Evolutionary conservation across 345 rosid genomes (phyloP), one percentile per base, ranked within the genome.

Genomic region (Arabidopsis suecica): DNA sequence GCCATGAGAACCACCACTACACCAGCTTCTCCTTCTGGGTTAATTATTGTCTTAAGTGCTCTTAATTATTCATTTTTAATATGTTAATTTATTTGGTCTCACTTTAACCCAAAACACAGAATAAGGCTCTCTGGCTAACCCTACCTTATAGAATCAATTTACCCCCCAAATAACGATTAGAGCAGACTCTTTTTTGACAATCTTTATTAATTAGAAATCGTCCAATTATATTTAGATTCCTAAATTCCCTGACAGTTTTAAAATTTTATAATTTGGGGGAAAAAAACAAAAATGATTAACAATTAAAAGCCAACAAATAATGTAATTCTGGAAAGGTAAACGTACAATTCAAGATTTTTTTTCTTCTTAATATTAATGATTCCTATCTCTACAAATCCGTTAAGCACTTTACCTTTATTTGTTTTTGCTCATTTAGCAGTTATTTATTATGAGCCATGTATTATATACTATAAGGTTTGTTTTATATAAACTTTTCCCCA

Each of bases 31-130:
- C 20, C 71, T 70, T 70, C 71, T 63, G 54, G 54, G 45, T 70
- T 77, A 53, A 70, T 55, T 63, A 51, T 61, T 56, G 57, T 62
- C 69, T 69, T 61, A 70, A 77, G 72, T 65, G 72, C 54, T 65
- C 54, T 65, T 71, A 47, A 71, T 32, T 71, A 57, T 71, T 63
- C 76, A 70, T 70, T 77, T 70, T 77, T n/a, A 62, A 16, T 5
- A 36, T 38, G 38, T 32, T 65, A 48, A 63, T 64, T 76, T 70
- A 54, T 37, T 37, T 76, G 51, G 34, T 44, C 60, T 25, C 45
- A 20, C 79, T 75, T 69, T 69, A 61, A 76, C 75, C 80, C 60
- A 55, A 62, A 62, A 62, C 79, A 69, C 75, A 76, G 60, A 76
- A 69, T 54, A 69, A 36, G 44, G 1, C 79, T 23, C 69, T 67